A percentile compares a stretch with the other conserved stretches of the same genome.
Conservation (phyloP, 768 basidiomycete genomes). For the Daedaleopsis nitida region DNA sequence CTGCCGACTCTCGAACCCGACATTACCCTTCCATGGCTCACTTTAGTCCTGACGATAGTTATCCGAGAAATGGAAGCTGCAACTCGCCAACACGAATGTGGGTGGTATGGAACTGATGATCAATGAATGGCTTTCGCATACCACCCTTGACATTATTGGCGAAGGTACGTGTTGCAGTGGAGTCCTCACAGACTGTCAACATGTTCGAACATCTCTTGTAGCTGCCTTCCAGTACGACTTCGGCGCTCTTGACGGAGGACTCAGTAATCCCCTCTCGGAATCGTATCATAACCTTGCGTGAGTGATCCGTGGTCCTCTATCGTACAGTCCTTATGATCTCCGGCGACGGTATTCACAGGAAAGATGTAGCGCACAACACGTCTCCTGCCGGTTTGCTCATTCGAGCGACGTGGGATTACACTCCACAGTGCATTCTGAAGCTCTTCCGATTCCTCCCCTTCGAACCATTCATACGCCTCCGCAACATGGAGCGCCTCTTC, state of each 20-base stretch:
- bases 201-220: neutral
- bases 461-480: conserved; percentile 1
- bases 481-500: conserved; percentile 1
- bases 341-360: neutral
- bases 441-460: neutral
- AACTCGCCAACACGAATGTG: neutral
- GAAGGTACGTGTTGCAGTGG: neutral
- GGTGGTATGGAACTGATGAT: neutral
- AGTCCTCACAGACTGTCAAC: too few relatives aligned
- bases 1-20: neutral
- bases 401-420: neutral
- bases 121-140: neutral
- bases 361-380: neutral
- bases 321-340: too few relatives aligned
- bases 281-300: conserved; percentile 17
- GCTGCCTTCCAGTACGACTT: conserved; percentile 3
- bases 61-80: neutral
- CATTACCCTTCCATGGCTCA: neutral
- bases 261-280: conserved; percentile 2
- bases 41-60: neutral
- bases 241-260: conserved; percentile 4
- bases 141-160: conserved; percentile 1
- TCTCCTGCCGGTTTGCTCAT: neutral
- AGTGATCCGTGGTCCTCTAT: neutral
- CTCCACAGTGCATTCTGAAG: neutral